Conservation (phyloP, 148 eudicot species). For the Drosera capensis region DNA sequence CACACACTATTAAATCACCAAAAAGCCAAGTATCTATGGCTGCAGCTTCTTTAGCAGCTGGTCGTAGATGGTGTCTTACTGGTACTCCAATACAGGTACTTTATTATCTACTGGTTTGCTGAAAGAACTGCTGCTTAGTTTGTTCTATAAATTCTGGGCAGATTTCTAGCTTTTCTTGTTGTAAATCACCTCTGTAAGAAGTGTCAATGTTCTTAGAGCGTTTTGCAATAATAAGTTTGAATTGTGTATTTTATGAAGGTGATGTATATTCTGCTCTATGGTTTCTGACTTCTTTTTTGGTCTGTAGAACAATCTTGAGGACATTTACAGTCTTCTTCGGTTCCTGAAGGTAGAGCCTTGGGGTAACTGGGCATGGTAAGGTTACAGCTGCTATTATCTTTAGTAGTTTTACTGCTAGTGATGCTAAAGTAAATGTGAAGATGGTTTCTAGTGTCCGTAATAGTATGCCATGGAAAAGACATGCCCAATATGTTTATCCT, state of each 20-base stretch:
- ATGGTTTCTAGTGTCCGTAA: no score
- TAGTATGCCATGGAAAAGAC: no score
- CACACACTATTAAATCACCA: constrained; percentile 82
- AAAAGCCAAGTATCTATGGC: constrained; percentile 90
- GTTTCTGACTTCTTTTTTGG: constrained; percentile 14
- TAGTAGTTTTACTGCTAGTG: background rate
- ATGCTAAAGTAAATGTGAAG: background rate
- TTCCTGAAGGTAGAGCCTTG: constrained; percentile 95
- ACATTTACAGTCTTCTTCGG: constrained; percentile 85
- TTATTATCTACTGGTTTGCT: background rate
- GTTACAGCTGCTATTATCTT: constrained; percentile 1
- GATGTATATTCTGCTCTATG: constrained; percentile 1
- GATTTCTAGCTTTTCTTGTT: no score
- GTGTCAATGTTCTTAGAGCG: no score
- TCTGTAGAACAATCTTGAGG: constrained; percentile 84
- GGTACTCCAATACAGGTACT: constrained; percentile 97
- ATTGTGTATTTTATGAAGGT: background rate
- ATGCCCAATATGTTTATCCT: no score
- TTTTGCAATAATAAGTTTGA: no score
- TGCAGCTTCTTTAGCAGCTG: constrained; percentile 72
- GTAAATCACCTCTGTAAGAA: no score
- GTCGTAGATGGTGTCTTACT: constrained; percentile 93
- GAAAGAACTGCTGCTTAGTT: background rate
- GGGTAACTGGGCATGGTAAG: constrained; percentile 99
- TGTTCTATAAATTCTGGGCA: no score